Conservation (phyloP, 176 grass and related monocot genomes). For the Microstegium vimineum region DNA sequence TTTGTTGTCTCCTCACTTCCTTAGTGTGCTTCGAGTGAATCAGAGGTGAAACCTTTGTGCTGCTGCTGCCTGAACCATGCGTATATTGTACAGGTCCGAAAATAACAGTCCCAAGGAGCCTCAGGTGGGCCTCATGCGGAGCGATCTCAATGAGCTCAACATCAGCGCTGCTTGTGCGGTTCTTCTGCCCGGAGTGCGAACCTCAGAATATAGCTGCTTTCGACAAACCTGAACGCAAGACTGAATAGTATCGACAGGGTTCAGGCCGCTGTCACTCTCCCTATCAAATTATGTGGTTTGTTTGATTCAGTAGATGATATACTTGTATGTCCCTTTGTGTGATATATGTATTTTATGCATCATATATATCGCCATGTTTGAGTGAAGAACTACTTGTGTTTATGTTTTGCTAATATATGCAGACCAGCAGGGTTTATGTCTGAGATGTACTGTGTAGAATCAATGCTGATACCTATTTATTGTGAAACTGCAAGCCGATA, state of each 20-base stretch:
- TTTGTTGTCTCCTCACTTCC: not conserved
- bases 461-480: not conserved
- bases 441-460: not conserved
- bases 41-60: not conserved
- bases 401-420: not conserved
- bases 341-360: not conserved
- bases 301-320: not conserved
- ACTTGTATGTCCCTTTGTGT: not conserved
- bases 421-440: not conserved
- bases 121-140: slow-evolving; percentile 80
- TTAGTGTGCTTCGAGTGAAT: not conserved
- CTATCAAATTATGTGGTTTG: not conserved
- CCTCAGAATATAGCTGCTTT: slow-evolving; percentile 83
- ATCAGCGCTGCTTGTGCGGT: slow-evolving; percentile 55
- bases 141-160: slow-evolving; percentile 50
- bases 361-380: not conserved
- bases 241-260: not conserved
- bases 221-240: slow-evolving; percentile 39
- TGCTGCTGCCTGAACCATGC: not conserved
- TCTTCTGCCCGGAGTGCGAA: slow-evolving; percentile 88
- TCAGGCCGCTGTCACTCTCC: not conserved
- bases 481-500: not conserved
- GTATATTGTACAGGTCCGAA: slow-evolving; percentile 54
- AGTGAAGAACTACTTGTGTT: not conserved
- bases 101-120: slow-evolving; percentile 68